phyloP scores from a whole-genome alignment of 2,329 filamentous ascomycete species.

The Epichloe scottii region DNA sequence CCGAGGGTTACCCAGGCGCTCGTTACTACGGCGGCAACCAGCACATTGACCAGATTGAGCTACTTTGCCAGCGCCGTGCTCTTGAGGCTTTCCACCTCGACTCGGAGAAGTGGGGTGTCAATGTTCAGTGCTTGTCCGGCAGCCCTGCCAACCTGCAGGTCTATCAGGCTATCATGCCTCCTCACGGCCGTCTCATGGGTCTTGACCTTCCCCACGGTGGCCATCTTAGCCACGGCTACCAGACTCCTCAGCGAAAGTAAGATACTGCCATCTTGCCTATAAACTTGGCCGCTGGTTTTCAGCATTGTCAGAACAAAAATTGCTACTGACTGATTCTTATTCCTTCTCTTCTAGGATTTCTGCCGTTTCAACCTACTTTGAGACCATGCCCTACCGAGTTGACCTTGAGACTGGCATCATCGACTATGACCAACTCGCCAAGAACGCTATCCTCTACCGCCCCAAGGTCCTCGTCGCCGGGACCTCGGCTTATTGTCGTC shows the following conservation, averaged over 20 bases:
- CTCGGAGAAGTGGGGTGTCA: constrained; percentile 89
- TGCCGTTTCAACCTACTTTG: constrained; percentile 95
- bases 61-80: constrained; percentile 86
- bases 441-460: constrained; percentile 82
- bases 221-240: constrained; percentile 93
- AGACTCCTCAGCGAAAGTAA: constrained; percentile 84
- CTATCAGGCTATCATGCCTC: constrained; percentile 93
- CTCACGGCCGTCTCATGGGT: constrained; percentile 94
- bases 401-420: constrained; percentile 86
- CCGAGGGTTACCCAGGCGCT: constrained; percentile 93
- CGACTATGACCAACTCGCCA: constrained; percentile 87
- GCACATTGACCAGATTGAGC: constrained; percentile 94
- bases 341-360: constrained; percentile 52
- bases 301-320: background rate
- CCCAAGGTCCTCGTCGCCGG: constrained; percentile 94
- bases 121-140: constrained; percentile 88
- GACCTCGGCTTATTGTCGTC: constrained; percentile 94
- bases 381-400: constrained; percentile 94
- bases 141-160: constrained; percentile 95
- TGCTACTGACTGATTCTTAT: background rate
- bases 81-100: constrained; percentile 84
- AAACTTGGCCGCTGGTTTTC: background rate
- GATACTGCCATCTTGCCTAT: constrained; percentile 14
- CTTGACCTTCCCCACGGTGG: constrained; percentile 89
- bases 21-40: constrained; percentile 99